These are phyloP conservation scores for Pseudogymnoascus sp. DNA, from an alignment of 2,329 filamentous ascomycete genomes.

Conservation along the genomic window DNA sequence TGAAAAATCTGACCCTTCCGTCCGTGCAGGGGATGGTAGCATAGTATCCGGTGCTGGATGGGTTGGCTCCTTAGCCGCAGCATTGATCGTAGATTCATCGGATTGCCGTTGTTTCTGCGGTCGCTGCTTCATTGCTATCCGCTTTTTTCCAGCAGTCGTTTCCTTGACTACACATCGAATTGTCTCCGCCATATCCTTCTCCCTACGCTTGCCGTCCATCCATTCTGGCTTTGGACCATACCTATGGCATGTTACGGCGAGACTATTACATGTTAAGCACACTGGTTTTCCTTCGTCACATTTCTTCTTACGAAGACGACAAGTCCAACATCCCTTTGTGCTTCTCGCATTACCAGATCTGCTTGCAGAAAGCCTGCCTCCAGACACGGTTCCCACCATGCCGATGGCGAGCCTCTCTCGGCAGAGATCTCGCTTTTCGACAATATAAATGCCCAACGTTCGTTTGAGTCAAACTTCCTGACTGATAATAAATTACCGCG, in stretches of 20 bases:
- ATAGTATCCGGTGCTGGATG: not conserved
- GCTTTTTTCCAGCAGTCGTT: constrained; percentile 34
- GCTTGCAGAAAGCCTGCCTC: not conserved
- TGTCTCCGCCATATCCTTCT: constrained; percentile 40
- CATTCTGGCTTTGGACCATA: constrained; percentile 13
- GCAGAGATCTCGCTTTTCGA: not conserved
- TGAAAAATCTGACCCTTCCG: not conserved
- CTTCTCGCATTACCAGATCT: constrained; percentile 13
- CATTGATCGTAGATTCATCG: not conserved
- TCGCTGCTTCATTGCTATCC: constrained; percentile 10
- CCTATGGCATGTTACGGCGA: constrained; percentile 7
- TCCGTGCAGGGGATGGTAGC: not conserved
- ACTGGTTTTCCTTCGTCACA: constrained; percentile 52
- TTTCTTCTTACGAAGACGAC: constrained; percentile 55
- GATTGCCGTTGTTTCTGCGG: not conserved
- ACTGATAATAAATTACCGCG: not conserved
- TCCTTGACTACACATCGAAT: constrained; percentile 48
- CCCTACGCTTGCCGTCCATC: constrained; percentile 23
- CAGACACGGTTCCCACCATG: not conserved
- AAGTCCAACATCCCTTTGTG: constrained; percentile 50
- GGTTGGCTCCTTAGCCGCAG: not conserved
- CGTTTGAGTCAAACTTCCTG: not conserved
- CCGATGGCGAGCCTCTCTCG: not conserved
- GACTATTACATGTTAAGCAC: constrained; percentile 44
- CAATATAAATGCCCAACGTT: not conserved